Percentiles rank a stretch among this genome's conserved stretches.
These are phyloP conservation scores for Hymenotorrendiella dingleyae DNA, from an alignment of 2,329 filamentous ascomycete genomes.

Conservation along the genomic window DNA sequence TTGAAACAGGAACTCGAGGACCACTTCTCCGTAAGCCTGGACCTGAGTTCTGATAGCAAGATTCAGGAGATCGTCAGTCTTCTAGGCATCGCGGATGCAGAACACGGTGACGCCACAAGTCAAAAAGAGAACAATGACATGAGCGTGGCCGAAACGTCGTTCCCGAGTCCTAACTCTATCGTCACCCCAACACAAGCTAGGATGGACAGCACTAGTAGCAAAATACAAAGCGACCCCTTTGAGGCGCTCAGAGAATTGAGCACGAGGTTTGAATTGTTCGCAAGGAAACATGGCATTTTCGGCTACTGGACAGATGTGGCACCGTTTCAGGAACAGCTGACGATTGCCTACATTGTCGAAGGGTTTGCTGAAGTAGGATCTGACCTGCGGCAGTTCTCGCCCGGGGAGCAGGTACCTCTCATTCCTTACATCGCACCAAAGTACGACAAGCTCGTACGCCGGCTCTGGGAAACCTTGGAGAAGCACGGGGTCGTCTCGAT, in stretches of 20 bases:
- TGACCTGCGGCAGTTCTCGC: constrained; percentile 14
- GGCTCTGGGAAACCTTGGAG: constrained; percentile 27
- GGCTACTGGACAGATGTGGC: constrained; percentile 27
- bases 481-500: constrained; percentile 22
- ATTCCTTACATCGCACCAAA: constrained; percentile 20
- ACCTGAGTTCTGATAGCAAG: neutral
- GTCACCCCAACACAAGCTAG: no score
- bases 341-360: constrained; percentile 31
- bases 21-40: no score
- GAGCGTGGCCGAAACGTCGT: no score
- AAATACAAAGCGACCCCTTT: no score
- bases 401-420: constrained; percentile 20
- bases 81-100: neutral
- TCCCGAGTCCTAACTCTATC: no score
- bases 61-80: neutral
- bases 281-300: constrained; percentile 8
- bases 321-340: constrained; percentile 26
- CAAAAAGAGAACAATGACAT: no score
- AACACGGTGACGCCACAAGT: no score
- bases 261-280: neutral
- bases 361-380: constrained; percentile 30
- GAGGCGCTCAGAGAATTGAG: neutral
- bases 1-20: no score
- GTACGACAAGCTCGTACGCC: constrained; percentile 26
- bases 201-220: no score